Base-by-base conservation (phyloP, 1,284 basidiomycete genomes). In the Trametes pubescens region DNA sequence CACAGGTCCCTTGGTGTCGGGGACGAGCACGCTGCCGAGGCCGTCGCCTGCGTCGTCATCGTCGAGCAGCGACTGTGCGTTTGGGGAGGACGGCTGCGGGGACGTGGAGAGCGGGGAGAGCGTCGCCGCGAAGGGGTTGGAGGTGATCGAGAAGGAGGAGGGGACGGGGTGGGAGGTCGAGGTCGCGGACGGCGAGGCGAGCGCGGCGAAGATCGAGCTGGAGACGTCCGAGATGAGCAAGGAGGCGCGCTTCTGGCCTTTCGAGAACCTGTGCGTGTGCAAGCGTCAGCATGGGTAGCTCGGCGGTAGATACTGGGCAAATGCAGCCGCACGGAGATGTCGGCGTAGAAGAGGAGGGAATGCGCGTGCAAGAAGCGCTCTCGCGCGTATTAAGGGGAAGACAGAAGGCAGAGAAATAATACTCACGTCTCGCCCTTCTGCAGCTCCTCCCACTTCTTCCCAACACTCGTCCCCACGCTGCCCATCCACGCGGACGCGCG, bases 211-310 rank as follows among this genome's bases (percentile, higher is more conserved):
- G 37, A 90, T 77, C 29, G 84, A 81, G 64, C 82, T 81, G 2
- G 87, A 88, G 40, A 91, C 84, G 70, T 91, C 90, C 0, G 86
- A 84, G 57, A 92, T 72, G 40, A 91, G 79, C 1, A 84, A 69
- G 0, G 90, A 89, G 0, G 89, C 90, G 29, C 89, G 86, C 74
- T 89, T 90, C 65, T 86, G 86, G 69, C 78, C 80, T 69, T 86
- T 88, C 18, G 84, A 78, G 70, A 90, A 82, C 34, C 89, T 90
- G 65, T 32, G 37, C n/a, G 13, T 13, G 37, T n/a, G 14, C 11
- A 46, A 16, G 47, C 44, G 46, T 51, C 21, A 26, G 57, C 51
- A 52, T 32, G 22, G 16, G 22, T 2, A 24, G 8, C 43, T 46
- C 29, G 13, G 29, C 8, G 11, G 47, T 9, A 13, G 16, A 7